Evolutionary conservation across 345 rosid genomes (phyloP).

Genomic region (Salix arbutifolia): DNA sequence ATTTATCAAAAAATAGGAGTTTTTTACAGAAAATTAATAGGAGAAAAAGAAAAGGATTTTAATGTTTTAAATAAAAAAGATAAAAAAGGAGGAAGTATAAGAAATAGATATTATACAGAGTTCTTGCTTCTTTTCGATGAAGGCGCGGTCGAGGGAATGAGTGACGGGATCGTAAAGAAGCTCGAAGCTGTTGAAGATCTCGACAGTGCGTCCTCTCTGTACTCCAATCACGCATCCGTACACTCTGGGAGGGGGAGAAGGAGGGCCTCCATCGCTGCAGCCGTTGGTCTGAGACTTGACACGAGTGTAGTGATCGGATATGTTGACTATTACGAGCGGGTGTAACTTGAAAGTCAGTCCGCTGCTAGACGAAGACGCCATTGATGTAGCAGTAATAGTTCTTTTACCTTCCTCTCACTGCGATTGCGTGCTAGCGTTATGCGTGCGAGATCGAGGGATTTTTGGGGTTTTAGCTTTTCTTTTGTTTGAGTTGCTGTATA

Average conservation of each 20-base stretch:
- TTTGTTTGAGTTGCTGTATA: too few relatives aligned
- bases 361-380: conserved; percentile 94
- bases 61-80: neutral
- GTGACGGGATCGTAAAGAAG: conserved; percentile 66
- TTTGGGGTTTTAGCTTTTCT: too few relatives aligned
- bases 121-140: conserved; percentile 96
- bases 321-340: conserved; percentile 85
- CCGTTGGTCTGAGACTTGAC: conserved; percentile 69
- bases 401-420: too few relatives aligned
- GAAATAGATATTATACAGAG: conserved; percentile 47
- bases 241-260: conserved; percentile 48
- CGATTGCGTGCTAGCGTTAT: too few relatives aligned
- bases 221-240: conserved; percentile 93
- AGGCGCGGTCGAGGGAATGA: conserved; percentile 71
- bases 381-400: conserved; percentile 15
- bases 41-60: neutral
- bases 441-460: too few relatives aligned
- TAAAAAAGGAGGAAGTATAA: conserved; percentile 1
- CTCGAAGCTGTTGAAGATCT: conserved; percentile 98
- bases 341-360: conserved; percentile 97
- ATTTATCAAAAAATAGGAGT: too few relatives aligned
- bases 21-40: neutral
- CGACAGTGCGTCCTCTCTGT: conserved; percentile 90
- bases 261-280: conserved; percentile 21
- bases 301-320: conserved; percentile 90